Evolutionary conservation across 257 asterid genomes (phyloP).

Genomic region (Misopates orontium): DNA sequence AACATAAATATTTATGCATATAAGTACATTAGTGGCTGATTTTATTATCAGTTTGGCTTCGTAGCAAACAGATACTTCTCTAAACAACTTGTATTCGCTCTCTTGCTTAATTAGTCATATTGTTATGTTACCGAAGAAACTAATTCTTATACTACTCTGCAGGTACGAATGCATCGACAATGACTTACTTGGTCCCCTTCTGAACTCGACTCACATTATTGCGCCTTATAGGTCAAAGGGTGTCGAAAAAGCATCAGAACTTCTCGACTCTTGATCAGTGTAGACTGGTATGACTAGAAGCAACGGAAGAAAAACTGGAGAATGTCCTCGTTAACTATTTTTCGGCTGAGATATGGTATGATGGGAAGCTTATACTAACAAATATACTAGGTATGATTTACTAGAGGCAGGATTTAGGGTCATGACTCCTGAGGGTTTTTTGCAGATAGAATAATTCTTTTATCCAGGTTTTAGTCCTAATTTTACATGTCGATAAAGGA

Average conservation of each 20-base stretch:
- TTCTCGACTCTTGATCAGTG: constrained; percentile 12
- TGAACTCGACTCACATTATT: constrained; percentile 37
- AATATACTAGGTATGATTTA: no score
- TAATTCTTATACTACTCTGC: constrained; percentile 24
- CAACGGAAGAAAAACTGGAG: no score
- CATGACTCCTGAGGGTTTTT: not conserved
- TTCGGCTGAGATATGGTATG: no score
- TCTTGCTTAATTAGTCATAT: not conserved
- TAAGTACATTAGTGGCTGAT: not conserved
- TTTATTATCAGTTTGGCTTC: not conserved
- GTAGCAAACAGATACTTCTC: no score
- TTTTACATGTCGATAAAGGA: no score
- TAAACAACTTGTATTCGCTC: no score
- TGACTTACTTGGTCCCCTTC: constrained; percentile 45
- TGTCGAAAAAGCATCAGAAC: constrained; percentile 50
- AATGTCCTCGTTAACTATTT: no score
- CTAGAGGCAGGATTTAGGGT: not conserved
- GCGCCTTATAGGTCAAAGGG: constrained; percentile 55
- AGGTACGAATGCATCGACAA: constrained; percentile 59
- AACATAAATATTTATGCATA: not conserved
- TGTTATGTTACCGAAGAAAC: not conserved
- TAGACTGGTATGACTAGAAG: not conserved
- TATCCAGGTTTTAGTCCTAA: no score
- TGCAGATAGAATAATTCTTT: no score
- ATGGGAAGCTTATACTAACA: no score